These are phyloP conservation scores for Phialophora macrospora DNA, from an alignment of 2,329 filamentous ascomycete genomes.

Conservation along the genomic window DNA sequence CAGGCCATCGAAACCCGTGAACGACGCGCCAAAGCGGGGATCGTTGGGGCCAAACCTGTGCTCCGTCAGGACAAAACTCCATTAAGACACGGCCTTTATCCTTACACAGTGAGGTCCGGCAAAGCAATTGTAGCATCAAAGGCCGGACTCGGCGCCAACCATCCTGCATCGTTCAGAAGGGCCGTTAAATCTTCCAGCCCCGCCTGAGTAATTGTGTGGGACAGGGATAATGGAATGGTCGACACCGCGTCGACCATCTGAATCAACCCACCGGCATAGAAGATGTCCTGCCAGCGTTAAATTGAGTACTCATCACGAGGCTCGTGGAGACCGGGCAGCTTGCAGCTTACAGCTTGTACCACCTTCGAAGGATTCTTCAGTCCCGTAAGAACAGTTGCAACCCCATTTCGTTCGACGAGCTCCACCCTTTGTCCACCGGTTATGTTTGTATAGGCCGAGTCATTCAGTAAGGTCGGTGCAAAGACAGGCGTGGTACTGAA, in stretches of 20 bases:
- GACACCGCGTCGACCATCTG: not conserved
- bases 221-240: not conserved
- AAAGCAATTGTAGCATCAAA: not conserved
- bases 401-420: not conserved
- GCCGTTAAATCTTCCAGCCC: not conserved
- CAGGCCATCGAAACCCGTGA: not conserved
- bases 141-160: not conserved
- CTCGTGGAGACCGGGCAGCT: not conserved
- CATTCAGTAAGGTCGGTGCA: not conserved
- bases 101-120: not conserved
- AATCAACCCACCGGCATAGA: not conserved
- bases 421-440: not conserved
- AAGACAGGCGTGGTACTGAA: slow-evolving; percentile 1
- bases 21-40: not conserved
- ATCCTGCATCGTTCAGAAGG: not conserved
- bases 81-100: not conserved
- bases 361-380: slow-evolving; percentile 1
- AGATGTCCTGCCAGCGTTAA: not conserved
- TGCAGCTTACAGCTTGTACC: not conserved
- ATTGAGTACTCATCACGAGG: not conserved
- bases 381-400: not conserved
- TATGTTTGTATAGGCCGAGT: not conserved
- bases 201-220: not conserved
- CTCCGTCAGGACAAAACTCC: not conserved
- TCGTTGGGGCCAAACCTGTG: slow-evolving; percentile 1